These are phyloP conservation scores for Fusarium sp. DNA, from an alignment of 2,329 filamentous ascomycete genomes.

Conservation along the genomic window DNA sequence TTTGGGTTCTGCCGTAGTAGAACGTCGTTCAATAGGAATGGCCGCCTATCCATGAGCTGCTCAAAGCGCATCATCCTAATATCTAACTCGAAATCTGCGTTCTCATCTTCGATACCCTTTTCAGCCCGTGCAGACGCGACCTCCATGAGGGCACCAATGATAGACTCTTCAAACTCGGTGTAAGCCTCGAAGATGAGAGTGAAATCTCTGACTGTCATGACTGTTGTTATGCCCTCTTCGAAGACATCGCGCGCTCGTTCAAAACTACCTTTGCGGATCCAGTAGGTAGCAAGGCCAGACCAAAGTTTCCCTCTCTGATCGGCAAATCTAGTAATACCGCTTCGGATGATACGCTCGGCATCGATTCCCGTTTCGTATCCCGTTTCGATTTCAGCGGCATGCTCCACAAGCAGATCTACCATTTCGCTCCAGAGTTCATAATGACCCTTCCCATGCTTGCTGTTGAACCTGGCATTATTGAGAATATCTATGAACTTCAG, in stretches of 20 bases:
- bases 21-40: constrained; percentile 97
- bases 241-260: constrained; percentile 93
- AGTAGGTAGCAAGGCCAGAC: constrained; percentile 95
- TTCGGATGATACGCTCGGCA: constrained; percentile 91
- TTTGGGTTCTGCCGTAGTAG: constrained; percentile 95
- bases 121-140: constrained; percentile 83
- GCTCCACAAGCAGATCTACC: constrained; percentile 92
- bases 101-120: constrained; percentile 80
- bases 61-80: constrained; percentile 98
- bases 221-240: constrained; percentile 95
- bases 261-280: constrained; percentile 92
- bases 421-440: constrained; percentile 99
- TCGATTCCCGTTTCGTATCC: constrained; percentile 86
- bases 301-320: constrained; percentile 96
- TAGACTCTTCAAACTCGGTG: constrained; percentile 95
- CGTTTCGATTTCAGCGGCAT: constrained; percentile 87
- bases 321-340: constrained; percentile 88
- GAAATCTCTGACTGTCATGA: constrained; percentile 99
- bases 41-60: constrained; percentile 95
- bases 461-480: constrained; percentile 90
- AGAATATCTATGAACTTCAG: constrained; percentile 91
- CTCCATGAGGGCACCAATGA: constrained; percentile 93
- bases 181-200: constrained; percentile 97
- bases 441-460: constrained; percentile 92
- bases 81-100: constrained; percentile 93